Evolutionary conservation across 2,329 filamentous ascomycete species (phyloP).

Genomic region (Ceratocystis eucalypticola): DNA sequence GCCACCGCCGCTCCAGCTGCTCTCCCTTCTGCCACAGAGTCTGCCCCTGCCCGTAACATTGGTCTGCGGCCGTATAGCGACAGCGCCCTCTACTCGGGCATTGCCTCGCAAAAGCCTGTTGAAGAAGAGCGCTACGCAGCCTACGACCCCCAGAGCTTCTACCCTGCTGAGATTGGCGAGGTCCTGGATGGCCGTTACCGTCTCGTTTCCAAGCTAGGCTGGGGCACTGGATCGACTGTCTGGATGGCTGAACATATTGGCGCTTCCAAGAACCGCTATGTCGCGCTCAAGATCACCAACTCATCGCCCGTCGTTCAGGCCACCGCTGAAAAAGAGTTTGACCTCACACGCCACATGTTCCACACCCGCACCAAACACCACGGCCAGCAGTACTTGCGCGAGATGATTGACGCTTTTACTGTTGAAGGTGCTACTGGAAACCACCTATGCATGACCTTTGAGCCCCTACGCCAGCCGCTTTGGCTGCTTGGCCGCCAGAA

Average conservation of each 20-base stretch:
- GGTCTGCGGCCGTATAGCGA: conserved; percentile 12
- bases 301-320: conserved; percentile 21
- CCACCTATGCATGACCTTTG: conserved; percentile 29
- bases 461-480: conserved; percentile 30
- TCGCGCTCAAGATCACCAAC: conserved; percentile 25
- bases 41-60: not conserved
- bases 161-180: conserved; percentile 27
- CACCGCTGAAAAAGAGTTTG: conserved; percentile 23
- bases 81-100: conserved; percentile 5
- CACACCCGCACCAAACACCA: conserved; percentile 22
- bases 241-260: conserved; percentile 27
- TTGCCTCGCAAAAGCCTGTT: conserved; percentile 18
- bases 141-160: conserved; percentile 25
- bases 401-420: conserved; percentile 25
- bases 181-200: conserved; percentile 27
- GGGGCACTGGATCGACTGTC: conserved; percentile 29
- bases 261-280: conserved; percentile 20
- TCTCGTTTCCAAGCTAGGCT: conserved; percentile 29
- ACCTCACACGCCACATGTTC: conserved; percentile 22
- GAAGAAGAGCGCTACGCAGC: conserved; percentile 23
- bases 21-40: not conserved
- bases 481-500: conserved; percentile 29
- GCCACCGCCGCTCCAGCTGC: not conserved
- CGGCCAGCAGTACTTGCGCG: conserved; percentile 25
- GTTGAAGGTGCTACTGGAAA: conserved; percentile 24